A percentile compares a stretch with the other conserved stretches of the same genome.
These are phyloP conservation scores for Cyclotella baltica DNA, from an alignment of 108 stramenopile species.

Conservation along the genomic window DNA sequence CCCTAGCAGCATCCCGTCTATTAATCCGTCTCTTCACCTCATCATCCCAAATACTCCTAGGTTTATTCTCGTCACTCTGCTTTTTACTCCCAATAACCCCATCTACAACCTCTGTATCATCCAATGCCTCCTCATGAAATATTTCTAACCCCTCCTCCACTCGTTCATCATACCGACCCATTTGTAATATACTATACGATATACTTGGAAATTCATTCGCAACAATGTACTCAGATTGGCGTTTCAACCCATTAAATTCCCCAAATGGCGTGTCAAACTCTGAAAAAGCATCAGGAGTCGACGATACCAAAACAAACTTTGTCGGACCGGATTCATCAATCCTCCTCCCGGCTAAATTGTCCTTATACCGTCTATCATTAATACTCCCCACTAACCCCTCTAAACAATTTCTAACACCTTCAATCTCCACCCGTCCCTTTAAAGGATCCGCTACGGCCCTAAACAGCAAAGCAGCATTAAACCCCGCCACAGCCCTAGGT, in stretches of 20 bases:
- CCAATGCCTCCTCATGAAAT: constrained; percentile 28
- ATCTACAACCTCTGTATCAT: constrained; percentile 40
- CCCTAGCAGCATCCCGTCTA: constrained; percentile 83
- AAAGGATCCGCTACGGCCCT: constrained; percentile 76
- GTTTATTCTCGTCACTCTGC: neutral
- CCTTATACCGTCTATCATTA: constrained; percentile 47
- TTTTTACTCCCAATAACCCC: constrained; percentile 17
- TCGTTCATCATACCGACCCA: constrained; percentile 82
- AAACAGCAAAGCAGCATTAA: constrained; percentile 84
- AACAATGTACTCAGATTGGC: constrained; percentile 71
- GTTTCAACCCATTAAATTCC: constrained; percentile 77
- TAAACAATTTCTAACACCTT: constrained; percentile 81
- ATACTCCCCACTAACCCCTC: constrained; percentile 50
- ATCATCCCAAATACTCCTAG: constrained; percentile 6
- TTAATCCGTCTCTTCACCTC: constrained; percentile 66
- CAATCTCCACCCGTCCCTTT: constrained; percentile 88
- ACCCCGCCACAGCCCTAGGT: constrained; percentile 70
- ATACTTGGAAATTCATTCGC: constrained; percentile 67
- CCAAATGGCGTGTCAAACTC: constrained; percentile 88
- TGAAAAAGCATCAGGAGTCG: constrained; percentile 65
- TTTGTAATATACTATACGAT: constrained; percentile 65
- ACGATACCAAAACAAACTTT: constrained; percentile 74
- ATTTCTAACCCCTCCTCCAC: constrained; percentile 73
- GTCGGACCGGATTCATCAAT: constrained; percentile 43
- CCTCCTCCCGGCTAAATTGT: constrained; percentile 1